These are phyloP conservation scores for Capillidium heterosporum DNA, from an alignment of 371 early-diverging fungal species.

Conservation along the genomic window DNA sequence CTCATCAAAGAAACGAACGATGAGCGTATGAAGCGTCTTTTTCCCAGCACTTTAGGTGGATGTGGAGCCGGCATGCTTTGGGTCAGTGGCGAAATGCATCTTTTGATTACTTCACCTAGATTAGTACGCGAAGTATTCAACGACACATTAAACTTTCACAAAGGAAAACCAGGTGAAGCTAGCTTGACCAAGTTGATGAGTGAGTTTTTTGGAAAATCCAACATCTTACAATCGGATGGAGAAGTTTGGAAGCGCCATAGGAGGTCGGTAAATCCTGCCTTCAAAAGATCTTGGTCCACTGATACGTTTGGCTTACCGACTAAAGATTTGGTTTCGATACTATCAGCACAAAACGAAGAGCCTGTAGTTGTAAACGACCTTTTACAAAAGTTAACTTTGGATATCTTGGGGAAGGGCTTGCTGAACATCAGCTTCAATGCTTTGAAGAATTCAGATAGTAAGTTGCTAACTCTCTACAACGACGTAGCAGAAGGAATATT, in stretches of 20 bases:
- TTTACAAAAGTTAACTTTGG: neutral
- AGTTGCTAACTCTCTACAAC: neutral
- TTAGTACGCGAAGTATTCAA: neutral
- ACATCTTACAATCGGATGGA: neutral
- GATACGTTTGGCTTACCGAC: neutral
- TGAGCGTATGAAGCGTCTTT: neutral
- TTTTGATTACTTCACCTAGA: neutral
- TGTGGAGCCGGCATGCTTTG: neutral
- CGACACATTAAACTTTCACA: neutral
- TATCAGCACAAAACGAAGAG: neutral
- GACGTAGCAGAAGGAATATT: neutral
- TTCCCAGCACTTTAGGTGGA: no score
- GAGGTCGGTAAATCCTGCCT: conserved; percentile 6
- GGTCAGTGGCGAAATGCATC: neutral
- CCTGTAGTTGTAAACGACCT: neutral
- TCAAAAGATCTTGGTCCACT: conserved; percentile 1
- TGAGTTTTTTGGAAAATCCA: neutral
- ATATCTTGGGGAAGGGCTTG: conserved; percentile 4
- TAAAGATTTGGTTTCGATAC: neutral
- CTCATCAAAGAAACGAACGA: neutral
- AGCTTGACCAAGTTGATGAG: neutral
- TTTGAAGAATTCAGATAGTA: neutral
- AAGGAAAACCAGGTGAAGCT: neutral
- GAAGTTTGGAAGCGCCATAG: conserved; percentile 6
- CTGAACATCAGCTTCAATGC: neutral